Conservation (phyloP, 176 grass and related monocot genomes). For the Zea mays region Zm-B73-REFERENCE-NAM-5.0 NC_050096.1:51964501-51965000, state of each 20-base stretch:
- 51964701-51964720: background rate
- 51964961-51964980: no score
- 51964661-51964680: slow-evolving; percentile 9
- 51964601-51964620: slow-evolving; percentile 16
- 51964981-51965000: no score
- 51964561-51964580: background rate
- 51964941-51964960: no score
- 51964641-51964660: background rate
- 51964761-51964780: background rate
- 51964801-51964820: background rate
- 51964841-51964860: background rate
- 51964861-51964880: no score
- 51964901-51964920: no score
- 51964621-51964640: slow-evolving; percentile 15
- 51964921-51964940: no score
- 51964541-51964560: background rate
- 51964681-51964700: background rate
- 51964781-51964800: slow-evolving; percentile 10
- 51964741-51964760: background rate
- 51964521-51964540: background rate
- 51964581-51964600: background rate
- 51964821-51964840: slow-evolving; percentile 18
- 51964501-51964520: background rate
- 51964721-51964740: slow-evolving; percentile 6
- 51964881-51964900: no score